Conservation (phyloP, 495 filamentous ascomycete species). For the Clavariopsis aquatica region DNA sequence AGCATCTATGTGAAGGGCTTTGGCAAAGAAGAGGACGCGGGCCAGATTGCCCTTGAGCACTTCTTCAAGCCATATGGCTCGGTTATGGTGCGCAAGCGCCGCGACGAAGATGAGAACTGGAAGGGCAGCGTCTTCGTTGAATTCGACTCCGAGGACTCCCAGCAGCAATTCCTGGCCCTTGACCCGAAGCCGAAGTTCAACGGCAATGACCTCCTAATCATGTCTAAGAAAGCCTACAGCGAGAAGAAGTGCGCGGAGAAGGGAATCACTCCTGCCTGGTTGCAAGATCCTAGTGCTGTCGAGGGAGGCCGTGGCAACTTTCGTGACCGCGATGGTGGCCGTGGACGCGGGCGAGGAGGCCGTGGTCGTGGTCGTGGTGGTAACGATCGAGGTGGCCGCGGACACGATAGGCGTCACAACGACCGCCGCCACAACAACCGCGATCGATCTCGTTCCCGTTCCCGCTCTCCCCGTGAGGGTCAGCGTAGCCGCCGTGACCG, state of each 20-base stretch:
- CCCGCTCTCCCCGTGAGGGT: conserved; percentile 32
- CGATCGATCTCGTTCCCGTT: conserved; percentile 31
- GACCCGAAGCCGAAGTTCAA: conserved; percentile 83
- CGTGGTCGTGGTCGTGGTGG: conserved; percentile 39
- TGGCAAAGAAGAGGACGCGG: conserved; percentile 70
- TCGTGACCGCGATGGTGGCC: background rate
- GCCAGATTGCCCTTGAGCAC: conserved; percentile 89
- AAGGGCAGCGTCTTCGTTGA: conserved; percentile 96
- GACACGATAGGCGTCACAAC: conserved; percentile 12
- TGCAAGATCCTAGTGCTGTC: conserved; percentile 40
- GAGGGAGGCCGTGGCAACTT: background rate
- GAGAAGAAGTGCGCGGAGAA: conserved; percentile 72
- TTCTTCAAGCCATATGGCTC: conserved; percentile 82
- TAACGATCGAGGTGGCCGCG: conserved; percentile 15
- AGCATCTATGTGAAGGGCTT: conserved; percentile 88
- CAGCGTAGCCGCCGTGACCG: conserved; percentile 31
- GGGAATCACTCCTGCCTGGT: conserved; percentile 63
- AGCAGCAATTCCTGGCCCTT: conserved; percentile 72
- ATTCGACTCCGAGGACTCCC: conserved; percentile 72
- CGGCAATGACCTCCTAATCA: conserved; percentile 69
- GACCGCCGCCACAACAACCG: conserved; percentile 16
- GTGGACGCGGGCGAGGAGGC: conserved; percentile 18
- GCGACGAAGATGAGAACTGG: conserved; percentile 62
- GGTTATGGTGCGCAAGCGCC: conserved; percentile 82
- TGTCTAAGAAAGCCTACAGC: conserved; percentile 84